Conservation (phyloP, 345 rosid genomes). For the Psidium friedrichsthalianum region DNA sequence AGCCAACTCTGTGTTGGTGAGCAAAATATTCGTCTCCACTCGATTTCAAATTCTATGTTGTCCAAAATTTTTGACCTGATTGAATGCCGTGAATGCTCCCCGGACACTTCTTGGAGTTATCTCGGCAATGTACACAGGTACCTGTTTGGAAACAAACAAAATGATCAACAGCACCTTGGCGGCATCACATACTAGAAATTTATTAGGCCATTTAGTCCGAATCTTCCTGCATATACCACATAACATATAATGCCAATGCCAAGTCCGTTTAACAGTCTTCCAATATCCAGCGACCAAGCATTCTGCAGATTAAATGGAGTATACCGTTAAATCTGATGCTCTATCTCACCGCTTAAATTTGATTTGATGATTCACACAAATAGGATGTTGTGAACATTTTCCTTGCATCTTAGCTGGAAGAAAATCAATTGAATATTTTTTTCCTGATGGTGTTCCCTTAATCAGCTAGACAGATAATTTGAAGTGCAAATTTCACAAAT, state of each 20-base stretch:
- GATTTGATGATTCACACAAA: too few species aligned
- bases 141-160: not conserved
- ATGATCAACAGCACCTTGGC: not conserved
- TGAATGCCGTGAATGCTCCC: constrained; percentile 11
- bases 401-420: too few species aligned
- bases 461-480: too few species aligned
- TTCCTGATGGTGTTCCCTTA: not conserved
- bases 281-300: constrained; percentile 21
- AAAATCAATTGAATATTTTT: not conserved
- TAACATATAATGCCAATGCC: constrained; percentile 16
- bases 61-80: constrained; percentile 3
- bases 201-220: not conserved
- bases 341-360: not conserved
- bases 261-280: constrained; percentile 16
- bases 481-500: too few species aligned
- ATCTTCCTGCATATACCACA: constrained; percentile 9
- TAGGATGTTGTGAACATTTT: too few species aligned
- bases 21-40: not conserved
- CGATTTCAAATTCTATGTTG: not conserved
- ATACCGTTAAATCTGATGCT: not conserved
- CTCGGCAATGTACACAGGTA: constrained; percentile 18
- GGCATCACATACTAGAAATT: not conserved
- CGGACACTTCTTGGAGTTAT: constrained; percentile 11
- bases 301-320: not conserved
- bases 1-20: not conserved